Percentiles rank a stretch among this genome's conserved stretches.
Conservation (phyloP, 352 stramenopile species). For the Phytopythium montanum region DNA sequence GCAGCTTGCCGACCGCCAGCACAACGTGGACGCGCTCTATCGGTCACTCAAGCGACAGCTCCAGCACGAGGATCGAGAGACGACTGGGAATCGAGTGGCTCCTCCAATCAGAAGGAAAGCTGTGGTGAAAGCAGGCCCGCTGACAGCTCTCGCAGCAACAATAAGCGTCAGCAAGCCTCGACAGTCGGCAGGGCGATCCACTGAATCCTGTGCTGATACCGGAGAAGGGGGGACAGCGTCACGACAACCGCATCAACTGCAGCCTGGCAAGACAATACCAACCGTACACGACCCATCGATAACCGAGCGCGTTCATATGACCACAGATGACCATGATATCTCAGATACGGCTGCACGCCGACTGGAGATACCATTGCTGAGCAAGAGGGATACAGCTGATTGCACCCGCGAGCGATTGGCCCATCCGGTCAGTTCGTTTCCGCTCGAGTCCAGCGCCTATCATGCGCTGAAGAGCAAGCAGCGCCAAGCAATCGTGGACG, state of each 20-base stretch:
- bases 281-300: background rate
- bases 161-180: background rate
- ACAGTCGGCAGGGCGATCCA: background rate
- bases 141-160: background rate
- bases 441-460: slow-evolving; percentile 9
- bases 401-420: background rate
- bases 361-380: background rate
- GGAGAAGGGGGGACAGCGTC: background rate
- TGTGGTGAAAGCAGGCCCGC: background rate
- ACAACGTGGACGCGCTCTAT: slow-evolving; percentile 6
- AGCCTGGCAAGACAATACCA: background rate
- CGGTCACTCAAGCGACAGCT: slow-evolving; percentile 3
- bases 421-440: background rate
- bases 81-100: background rate
- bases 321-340: background rate
- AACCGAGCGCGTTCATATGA: background rate
- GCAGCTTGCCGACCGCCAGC: slow-evolving; percentile 31
- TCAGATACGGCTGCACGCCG: background rate
- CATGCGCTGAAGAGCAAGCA: slow-evolving; percentile 13
- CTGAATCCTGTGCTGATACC: background rate
- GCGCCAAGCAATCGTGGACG: slow-evolving; percentile 8
- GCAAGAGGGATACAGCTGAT: background rate
- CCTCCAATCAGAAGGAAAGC: background rate
- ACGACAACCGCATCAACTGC: background rate
- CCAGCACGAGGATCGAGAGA: background rate